phyloP scores from a whole-genome alignment of 257 asterid genomes.

The Fraxinus excelsior region DNA sequence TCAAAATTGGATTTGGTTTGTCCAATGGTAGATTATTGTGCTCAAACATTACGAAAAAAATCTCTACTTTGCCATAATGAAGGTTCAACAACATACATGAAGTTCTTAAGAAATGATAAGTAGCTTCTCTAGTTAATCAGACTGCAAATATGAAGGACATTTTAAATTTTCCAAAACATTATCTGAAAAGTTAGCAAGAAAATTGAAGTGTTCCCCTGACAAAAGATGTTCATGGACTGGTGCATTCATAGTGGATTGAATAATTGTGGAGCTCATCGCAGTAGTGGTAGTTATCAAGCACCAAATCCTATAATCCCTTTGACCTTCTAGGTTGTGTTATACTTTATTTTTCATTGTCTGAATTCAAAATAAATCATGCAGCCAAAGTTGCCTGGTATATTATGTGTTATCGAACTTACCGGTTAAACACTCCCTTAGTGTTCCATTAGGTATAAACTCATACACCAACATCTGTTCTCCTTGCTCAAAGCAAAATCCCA shows the following conservation, averaged over 20 bases:
- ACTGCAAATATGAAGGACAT: neutral
- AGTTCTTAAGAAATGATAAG: neutral
- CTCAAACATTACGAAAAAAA: too few species aligned
- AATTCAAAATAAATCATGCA: neutral
- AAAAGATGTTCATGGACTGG: neutral
- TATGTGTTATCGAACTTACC: conserved; percentile 40
- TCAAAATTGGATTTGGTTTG: neutral
- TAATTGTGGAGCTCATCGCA: neutral
- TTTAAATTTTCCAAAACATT: neutral
- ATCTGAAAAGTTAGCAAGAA: neutral
- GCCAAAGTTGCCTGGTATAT: neutral
- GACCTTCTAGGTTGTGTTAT: neutral
- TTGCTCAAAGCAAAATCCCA: conserved; percentile 93
- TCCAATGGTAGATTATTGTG: too few species aligned
- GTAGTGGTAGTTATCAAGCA: neutral
- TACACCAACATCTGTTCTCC: conserved; percentile 91
- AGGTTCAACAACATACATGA: neutral
- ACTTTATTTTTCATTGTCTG: neutral
- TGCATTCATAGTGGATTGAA: neutral
- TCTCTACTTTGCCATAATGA: neutral
- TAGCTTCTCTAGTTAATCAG: neutral
- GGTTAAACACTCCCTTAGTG: conserved; percentile 71
- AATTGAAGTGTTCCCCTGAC: neutral
- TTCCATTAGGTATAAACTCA: conserved; percentile 85
- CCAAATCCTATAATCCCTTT: neutral